Evolutionary conservation across 2,329 filamentous ascomycete species (phyloP).

Genomic region (Xylaria sp.): DNA sequence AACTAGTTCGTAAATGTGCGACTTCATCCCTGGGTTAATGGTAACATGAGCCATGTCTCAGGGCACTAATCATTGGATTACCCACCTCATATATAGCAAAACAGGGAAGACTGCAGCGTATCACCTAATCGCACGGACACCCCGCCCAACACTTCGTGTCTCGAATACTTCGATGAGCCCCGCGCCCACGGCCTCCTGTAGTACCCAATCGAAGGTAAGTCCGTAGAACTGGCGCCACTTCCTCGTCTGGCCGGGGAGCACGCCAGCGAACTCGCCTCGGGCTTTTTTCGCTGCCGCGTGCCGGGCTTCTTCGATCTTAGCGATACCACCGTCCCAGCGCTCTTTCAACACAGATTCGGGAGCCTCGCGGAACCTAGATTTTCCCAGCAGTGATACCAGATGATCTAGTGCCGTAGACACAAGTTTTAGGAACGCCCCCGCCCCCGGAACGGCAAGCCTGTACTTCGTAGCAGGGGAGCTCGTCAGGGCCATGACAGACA

Average conservation of each 20-base stretch:
- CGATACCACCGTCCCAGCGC: conserved; percentile 76
- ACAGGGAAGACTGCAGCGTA: not conserved
- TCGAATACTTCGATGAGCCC: conserved; percentile 80
- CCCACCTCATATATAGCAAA: not conserved
- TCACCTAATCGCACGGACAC: conserved; percentile 61
- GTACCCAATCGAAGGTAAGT: conserved; percentile 75
- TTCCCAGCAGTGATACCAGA: conserved; percentile 67
- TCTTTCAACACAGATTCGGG: conserved; percentile 71
- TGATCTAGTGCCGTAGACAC: conserved; percentile 70
- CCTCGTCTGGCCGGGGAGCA: conserved; percentile 69
- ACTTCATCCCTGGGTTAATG: not conserved
- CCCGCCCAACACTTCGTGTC: conserved; percentile 77
- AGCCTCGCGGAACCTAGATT: conserved; percentile 70
- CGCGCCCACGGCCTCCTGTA: conserved; percentile 76
- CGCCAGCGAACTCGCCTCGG: conserved; percentile 66
- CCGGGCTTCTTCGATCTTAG: conserved; percentile 56
- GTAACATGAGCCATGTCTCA: conserved; percentile 1
- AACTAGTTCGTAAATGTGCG: not conserved
- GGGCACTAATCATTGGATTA: not conserved
- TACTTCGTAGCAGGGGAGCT: conserved; percentile 55
- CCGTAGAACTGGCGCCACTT: conserved; percentile 79
- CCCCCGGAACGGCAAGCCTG: conserved; percentile 73
- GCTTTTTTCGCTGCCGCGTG: conserved; percentile 58
- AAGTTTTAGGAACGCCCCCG: conserved; percentile 75
- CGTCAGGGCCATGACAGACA: conserved; percentile 57